A percentile compares a stretch with the other conserved stretches of the same genome.
phyloP scores from a whole-genome alignment of 306 rosid genomes.

The Urtica urens region DNA sequence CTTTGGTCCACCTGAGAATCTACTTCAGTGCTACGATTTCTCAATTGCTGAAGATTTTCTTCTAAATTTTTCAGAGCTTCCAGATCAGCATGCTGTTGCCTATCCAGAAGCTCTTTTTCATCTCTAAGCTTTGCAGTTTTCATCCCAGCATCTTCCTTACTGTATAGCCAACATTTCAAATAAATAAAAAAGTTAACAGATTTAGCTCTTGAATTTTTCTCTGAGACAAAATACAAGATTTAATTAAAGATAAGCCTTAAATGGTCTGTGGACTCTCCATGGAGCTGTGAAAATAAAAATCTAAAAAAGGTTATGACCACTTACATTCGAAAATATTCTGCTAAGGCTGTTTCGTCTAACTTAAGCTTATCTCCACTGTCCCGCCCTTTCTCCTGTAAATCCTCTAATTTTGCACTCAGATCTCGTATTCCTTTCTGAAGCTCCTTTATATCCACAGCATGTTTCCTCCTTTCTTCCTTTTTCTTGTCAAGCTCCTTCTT shows the following conservation, averaged over 20 bases:
- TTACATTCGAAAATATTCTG: conserved; percentile 86
- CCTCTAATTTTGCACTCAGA: conserved; percentile 50
- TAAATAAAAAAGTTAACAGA: too few relatives aligned
- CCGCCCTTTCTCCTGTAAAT: conserved; percentile 50
- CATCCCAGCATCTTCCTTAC: conserved; percentile 97
- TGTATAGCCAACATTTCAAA: conserved; percentile 27
- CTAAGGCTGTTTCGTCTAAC: conserved; percentile 54
- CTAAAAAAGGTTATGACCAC: too few relatives aligned
- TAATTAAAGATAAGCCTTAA: too few relatives aligned
- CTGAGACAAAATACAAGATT: too few relatives aligned
- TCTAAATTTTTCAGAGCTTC: conserved; percentile 92
- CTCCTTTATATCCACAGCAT: conserved; percentile 39
- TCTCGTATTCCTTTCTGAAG: conserved; percentile 59
- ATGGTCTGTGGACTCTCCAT: too few relatives aligned
- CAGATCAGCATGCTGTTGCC: conserved; percentile 84
- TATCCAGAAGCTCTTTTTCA: conserved; percentile 86
- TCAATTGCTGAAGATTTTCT: conserved; percentile 85
- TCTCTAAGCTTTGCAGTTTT: conserved; percentile 79
- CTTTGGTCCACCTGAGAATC: conserved; percentile 67
- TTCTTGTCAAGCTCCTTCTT: conserved; percentile 64
- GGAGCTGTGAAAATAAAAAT: too few relatives aligned
- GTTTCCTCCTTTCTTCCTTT: conserved; percentile 50
- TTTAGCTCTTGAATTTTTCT: too few relatives aligned
- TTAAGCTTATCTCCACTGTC: conserved; percentile 46
- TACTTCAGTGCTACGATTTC: conserved; percentile 56